These are phyloP conservation scores for Chaetomium sp. DNA, from an alignment of 2,329 filamentous ascomycete genomes.

Conservation along the genomic window DNA sequence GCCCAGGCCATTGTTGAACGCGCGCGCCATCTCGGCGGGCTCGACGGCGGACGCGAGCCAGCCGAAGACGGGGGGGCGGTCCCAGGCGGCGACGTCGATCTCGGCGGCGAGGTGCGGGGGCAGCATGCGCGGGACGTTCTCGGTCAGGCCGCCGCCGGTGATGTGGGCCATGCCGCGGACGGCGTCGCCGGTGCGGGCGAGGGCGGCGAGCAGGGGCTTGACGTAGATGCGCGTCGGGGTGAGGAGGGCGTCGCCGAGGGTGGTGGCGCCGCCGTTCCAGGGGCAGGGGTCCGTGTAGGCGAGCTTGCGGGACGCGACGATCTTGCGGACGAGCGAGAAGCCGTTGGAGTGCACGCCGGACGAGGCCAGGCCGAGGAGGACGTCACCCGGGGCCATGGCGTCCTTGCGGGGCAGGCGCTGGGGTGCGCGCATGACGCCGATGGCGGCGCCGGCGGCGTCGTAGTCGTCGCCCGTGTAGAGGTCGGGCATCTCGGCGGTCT, in stretches of 20 bases:
- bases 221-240: slow-evolving; percentile 95
- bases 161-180: slow-evolving; percentile 96
- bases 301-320: slow-evolving; percentile 73
- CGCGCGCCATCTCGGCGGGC: slow-evolving; percentile 79
- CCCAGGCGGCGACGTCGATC: slow-evolving; percentile 76
- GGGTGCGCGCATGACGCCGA: slow-evolving; percentile 74
- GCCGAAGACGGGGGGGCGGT: slow-evolving; percentile 74
- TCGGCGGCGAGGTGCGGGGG: slow-evolving; percentile 76
- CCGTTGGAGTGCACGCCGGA: slow-evolving; percentile 94
- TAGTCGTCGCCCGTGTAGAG: slow-evolving; percentile 90
- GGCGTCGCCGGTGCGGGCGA: slow-evolving; percentile 55
- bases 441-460: slow-evolving; percentile 86
- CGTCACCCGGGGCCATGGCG: slow-evolving; percentile 78
- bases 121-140: slow-evolving; percentile 95
- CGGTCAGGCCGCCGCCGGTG: slow-evolving; percentile 87
- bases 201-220: slow-evolving; percentile 70
- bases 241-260: slow-evolving; percentile 75
- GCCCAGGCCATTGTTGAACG: slow-evolving; percentile 92
- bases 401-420: slow-evolving; percentile 74
- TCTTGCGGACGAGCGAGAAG: slow-evolving; percentile 92
- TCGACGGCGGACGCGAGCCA: slow-evolving; percentile 79
- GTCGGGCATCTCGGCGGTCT: slow-evolving; percentile 98
- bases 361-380: slow-evolving; percentile 82
- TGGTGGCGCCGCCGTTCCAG: slow-evolving; percentile 59
- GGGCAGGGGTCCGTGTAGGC: slow-evolving; percentile 73